A percentile compares a stretch with the other conserved stretches of the same genome.
These are phyloP conservation scores for Mycena latifolia DNA, from an alignment of 768 basidiomycete species.

Conservation along the genomic window DNA sequence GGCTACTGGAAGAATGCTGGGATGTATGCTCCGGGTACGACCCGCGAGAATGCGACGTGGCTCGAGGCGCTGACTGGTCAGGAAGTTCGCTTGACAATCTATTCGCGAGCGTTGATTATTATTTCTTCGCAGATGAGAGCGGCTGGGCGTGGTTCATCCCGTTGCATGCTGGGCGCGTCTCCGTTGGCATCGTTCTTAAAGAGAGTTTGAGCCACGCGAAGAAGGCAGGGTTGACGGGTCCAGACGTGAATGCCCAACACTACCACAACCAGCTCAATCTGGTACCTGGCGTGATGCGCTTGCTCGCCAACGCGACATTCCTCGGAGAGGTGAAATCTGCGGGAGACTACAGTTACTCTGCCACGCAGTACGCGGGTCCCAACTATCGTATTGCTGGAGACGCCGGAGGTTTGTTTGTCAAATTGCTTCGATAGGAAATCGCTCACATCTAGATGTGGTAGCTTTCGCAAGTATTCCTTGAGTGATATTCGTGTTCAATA, in stretches of 20 bases:
- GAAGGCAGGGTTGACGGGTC: slow-evolving; percentile 10
- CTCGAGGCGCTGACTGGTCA: slow-evolving; percentile 34
- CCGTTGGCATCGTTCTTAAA: slow-evolving; percentile 51
- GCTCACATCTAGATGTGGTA: background rate
- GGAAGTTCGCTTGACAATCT: background rate
- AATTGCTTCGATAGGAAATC: no score
- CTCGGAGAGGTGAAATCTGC: slow-evolving; percentile 39
- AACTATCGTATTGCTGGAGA: slow-evolving; percentile 51
- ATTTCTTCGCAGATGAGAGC: slow-evolving; percentile 47
- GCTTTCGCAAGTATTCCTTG: slow-evolving; percentile 45
- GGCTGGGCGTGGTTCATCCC: slow-evolving; percentile 58
- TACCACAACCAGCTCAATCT: slow-evolving; percentile 14
- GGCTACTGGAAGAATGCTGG: slow-evolving; percentile 49
- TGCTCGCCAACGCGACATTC: slow-evolving; percentile 4
- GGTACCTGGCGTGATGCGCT: background rate
- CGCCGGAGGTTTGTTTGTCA: slow-evolving; percentile 47
- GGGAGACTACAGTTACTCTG: slow-evolving; percentile 50
- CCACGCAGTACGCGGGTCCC: slow-evolving; percentile 44
- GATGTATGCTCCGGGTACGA: slow-evolving; percentile 45
- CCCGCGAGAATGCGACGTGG: slow-evolving; percentile 50
- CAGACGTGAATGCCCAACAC: slow-evolving; percentile 2
- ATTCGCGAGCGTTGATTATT: background rate
- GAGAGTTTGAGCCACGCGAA: slow-evolving; percentile 40
- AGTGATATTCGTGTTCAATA: slow-evolving; percentile 43
- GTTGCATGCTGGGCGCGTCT: slow-evolving; percentile 47